phyloP scores from a whole-genome alignment of 345 rosid genomes.

The Eucalyptus melliodora region DNA sequence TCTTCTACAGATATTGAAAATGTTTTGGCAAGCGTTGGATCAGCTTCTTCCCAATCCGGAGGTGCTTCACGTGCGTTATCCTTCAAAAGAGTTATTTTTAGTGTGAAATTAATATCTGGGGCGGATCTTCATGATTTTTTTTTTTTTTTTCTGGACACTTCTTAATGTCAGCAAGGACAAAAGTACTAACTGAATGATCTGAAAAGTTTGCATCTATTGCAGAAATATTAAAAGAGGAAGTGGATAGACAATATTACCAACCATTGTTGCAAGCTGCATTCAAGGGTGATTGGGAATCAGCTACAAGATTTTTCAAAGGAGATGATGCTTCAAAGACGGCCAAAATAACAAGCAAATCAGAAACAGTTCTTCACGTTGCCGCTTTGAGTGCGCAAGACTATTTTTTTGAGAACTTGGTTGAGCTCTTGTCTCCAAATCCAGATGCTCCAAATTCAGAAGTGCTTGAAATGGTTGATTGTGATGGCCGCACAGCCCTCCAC shows the following conservation, averaged over 20 bases:
- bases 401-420: too few relatives aligned
- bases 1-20: too few relatives aligned
- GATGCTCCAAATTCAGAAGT: rapidly evolving
- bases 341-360: too few relatives aligned
- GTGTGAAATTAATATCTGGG: too few relatives aligned
- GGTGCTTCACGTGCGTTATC: background rate
- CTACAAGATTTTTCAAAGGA: rapidly evolving
- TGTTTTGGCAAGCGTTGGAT: rapidly evolving
- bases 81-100: rapidly evolving
- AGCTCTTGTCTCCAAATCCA: rapidly evolving
- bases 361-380: too few relatives aligned
- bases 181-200: rapidly evolving
- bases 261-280: too few relatives aligned
- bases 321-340: too few relatives aligned
- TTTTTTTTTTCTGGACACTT: too few relatives aligned
- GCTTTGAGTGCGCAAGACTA: rapidly evolving
- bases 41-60: rapidly evolving
- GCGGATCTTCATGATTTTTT: too few relatives aligned
- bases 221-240: rapidly evolving
- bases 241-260: rapidly evolving
- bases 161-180: too few relatives aligned
- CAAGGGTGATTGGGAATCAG: rapidly evolving
- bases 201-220: rapidly evolving
- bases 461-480: too few relatives aligned
- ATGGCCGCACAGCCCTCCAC: too few relatives aligned